These are phyloP conservation scores for Anthoceros angustus DNA, from an alignment of 225 moss, liverwort and hornwort species.

Conservation along the genomic window DNA sequence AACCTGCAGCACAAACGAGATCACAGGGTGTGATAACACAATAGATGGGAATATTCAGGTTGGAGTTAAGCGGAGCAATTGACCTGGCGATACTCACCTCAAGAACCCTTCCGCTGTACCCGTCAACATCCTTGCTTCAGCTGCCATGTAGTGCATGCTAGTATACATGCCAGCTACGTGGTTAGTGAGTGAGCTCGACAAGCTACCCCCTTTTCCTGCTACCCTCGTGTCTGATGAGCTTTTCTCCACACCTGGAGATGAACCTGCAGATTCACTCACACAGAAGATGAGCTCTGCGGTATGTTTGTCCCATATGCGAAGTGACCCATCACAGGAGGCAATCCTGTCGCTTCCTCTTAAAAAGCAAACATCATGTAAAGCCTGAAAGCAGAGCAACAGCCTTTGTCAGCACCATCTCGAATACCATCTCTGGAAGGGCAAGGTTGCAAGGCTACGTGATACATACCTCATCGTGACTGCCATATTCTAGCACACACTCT, in stretches of 20 bases:
- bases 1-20: too few species aligned
- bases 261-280: slow-evolving; percentile 37
- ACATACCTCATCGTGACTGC: slow-evolving; percentile 58
- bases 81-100: slow-evolving; percentile 23
- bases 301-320: slow-evolving; percentile 58
- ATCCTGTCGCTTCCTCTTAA: slow-evolving; percentile 50
- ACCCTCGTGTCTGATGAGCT: slow-evolving; percentile 25
- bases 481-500: slow-evolving; percentile 61
- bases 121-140: slow-evolving; percentile 50
- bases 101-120: slow-evolving; percentile 60
- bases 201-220: slow-evolving; percentile 26
- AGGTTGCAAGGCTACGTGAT: neutral
- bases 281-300: slow-evolving; percentile 49
- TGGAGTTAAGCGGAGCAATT: neutral
- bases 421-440: slow-evolving; percentile 5
- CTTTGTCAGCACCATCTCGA: neutral
- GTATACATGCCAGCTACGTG: slow-evolving; percentile 44
- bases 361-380: slow-evolving; percentile 58
- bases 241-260: slow-evolving; percentile 7
- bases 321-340: slow-evolving; percentile 76
- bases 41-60: neutral
- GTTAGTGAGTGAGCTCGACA: slow-evolving; percentile 22
- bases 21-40: slow-evolving; percentile 21
- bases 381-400: slow-evolving; percentile 15
- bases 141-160: slow-evolving; percentile 62